Evolutionary conservation across 495 filamentous ascomycete species (phyloP).

Genomic region (Penicillium turbatum): DNA sequence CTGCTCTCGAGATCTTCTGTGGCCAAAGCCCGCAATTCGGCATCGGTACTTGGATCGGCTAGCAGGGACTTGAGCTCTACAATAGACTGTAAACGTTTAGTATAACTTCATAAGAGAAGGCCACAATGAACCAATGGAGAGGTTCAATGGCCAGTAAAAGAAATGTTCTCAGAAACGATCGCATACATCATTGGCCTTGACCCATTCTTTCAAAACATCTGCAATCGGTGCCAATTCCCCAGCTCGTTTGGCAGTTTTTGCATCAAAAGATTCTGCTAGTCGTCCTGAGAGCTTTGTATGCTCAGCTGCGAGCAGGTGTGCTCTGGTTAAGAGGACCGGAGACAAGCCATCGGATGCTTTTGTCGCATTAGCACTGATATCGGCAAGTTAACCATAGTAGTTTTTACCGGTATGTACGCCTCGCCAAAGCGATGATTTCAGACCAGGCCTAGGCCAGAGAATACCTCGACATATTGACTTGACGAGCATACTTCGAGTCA

Average conservation of each 20-base stretch:
- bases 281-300: conserved; percentile 59
- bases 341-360: conserved; percentile 49
- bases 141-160: background rate
- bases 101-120: background rate
- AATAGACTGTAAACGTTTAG: conserved; percentile 41
- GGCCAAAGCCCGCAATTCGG: conserved; percentile 65
- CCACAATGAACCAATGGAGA: too few relatives aligned
- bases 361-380: conserved; percentile 8
- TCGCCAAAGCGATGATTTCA: conserved; percentile 20
- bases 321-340: conserved; percentile 58
- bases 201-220: conserved; percentile 63
- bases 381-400: background rate
- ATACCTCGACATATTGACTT: conserved; percentile 34
- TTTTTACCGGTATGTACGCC: conserved; percentile 27
- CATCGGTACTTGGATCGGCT: conserved; percentile 54
- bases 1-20: conserved; percentile 69
- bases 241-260: conserved; percentile 65
- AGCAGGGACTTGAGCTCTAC: conserved; percentile 56
- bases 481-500: conserved; percentile 30
- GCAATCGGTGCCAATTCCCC: conserved; percentile 72
- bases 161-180: too few relatives aligned
- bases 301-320: conserved; percentile 59
- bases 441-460: conserved; percentile 17
- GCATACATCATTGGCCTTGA: conserved; percentile 40
- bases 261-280: conserved; percentile 62